Conservation (phyloP, 1,284 basidiomycete genomes). For the Boletus mariae region DNA sequence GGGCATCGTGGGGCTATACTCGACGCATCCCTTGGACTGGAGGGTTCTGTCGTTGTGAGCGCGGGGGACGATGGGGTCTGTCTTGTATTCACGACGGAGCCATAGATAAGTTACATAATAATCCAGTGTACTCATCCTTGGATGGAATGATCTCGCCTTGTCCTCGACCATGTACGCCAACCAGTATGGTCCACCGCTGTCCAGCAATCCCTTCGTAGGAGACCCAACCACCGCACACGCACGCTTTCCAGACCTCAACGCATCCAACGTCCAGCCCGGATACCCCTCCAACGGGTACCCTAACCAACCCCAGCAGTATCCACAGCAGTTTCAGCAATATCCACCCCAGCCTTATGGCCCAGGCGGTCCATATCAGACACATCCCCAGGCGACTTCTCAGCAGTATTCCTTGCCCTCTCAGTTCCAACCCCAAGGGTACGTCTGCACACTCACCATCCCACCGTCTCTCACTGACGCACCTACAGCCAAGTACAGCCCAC, state of each 20-base stretch:
- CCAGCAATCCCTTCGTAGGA: conserved; percentile 57
- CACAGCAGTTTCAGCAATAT: conserved; percentile 26
- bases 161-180: conserved; percentile 37
- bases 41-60: conserved; percentile 69
- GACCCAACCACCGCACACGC: conserved; percentile 43
- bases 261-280: conserved; percentile 26
- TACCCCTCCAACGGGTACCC: conserved; percentile 26
- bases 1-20: conserved; percentile 86
- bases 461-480: background rate
- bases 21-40: conserved; percentile 67
- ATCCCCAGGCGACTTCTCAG: conserved; percentile 17
- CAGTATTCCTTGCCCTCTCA: conserved; percentile 21
- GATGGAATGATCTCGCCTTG: background rate
- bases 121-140: conserved; percentile 3
- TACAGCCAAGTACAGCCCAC: conserved; percentile 29
- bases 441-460: background rate
- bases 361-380: conserved; percentile 11
- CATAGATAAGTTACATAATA: conserved; percentile 35
- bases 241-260: conserved; percentile 52
- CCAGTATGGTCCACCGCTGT: conserved; percentile 34
- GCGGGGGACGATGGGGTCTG: conserved; percentile 85
- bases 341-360: conserved; percentile 13
- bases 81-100: conserved; percentile 72
- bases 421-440: conserved; percentile 21
- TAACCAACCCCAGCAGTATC: conserved; percentile 32